Evolutionary conservation across 768 basidiomycete genomes (phyloP).

Genomic region (Termitomyces titanicus): DNA sequence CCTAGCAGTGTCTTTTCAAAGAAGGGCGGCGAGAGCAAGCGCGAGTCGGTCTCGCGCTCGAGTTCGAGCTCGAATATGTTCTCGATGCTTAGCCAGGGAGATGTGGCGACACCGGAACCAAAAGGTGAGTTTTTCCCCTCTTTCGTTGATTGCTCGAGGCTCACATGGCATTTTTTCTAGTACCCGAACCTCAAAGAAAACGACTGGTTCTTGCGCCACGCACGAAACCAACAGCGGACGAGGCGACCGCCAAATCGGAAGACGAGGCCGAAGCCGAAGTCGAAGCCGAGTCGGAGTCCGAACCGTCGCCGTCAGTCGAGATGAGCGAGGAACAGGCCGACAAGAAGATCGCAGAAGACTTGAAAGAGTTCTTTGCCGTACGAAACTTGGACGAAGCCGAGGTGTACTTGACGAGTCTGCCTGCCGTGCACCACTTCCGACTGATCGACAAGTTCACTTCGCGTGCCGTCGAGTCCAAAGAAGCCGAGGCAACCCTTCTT

Average conservation of each 20-base stretch:
- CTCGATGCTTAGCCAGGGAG: slow-evolving; percentile 69
- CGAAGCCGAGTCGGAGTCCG: slow-evolving; percentile 40
- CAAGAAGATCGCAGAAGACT: slow-evolving; percentile 77
- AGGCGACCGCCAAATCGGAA: slow-evolving; percentile 16
- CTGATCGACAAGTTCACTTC: slow-evolving; percentile 77
- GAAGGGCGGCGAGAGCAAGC: slow-evolving; percentile 51
- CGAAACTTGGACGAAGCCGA: slow-evolving; percentile 87
- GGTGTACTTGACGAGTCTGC: slow-evolving; percentile 75
- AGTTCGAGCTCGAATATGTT: slow-evolving; percentile 85
- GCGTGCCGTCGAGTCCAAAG: slow-evolving; percentile 77
- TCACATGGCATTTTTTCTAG: slow-evolving; percentile 34
- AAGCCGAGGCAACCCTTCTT: slow-evolving; percentile 74
- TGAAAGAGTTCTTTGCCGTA: slow-evolving; percentile 83
- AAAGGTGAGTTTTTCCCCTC: slow-evolving; percentile 41
- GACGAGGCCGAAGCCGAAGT: slow-evolving; percentile 44
- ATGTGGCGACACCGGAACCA: slow-evolving; percentile 53
- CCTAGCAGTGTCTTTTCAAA: slow-evolving; percentile 83
- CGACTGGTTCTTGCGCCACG: slow-evolving; percentile 76
- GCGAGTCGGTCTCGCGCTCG: slow-evolving; percentile 76
- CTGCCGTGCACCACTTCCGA: slow-evolving; percentile 53
- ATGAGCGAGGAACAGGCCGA: slow-evolving; percentile 68
- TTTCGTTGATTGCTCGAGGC: slow-evolving; percentile 15
- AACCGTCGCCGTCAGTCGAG: slow-evolving; percentile 34
- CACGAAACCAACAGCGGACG: slow-evolving; percentile 56
- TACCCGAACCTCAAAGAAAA: slow-evolving; percentile 59